A percentile compares a stretch with the other conserved stretches of the same genome.
These are phyloP conservation scores for Auricularia sp. DNA, from an alignment of 768 basidiomycete genomes.

Conservation along the genomic window DNA sequence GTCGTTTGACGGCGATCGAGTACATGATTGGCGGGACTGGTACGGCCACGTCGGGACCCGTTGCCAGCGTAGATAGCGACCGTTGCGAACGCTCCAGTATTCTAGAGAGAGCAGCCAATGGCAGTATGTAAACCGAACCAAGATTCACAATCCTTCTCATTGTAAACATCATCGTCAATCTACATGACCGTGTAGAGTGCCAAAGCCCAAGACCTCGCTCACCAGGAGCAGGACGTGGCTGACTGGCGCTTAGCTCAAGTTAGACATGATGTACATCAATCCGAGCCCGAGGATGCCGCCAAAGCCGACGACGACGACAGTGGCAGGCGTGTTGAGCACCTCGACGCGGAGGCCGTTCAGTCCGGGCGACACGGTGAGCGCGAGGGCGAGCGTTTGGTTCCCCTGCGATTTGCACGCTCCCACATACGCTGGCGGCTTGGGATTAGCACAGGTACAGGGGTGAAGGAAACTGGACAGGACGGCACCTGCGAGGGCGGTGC, in stretches of 20 bases:
- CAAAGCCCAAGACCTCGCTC: background rate
- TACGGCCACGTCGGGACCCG: background rate
- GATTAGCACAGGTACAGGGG: background rate
- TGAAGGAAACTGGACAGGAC: background rate
- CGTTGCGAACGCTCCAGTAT: too few relatives aligned
- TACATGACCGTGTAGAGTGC: background rate
- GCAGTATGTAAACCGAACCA: background rate
- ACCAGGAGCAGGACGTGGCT: background rate
- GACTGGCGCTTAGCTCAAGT: conserved; percentile 25
- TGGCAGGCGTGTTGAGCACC: conserved; percentile 34
- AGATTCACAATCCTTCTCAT: background rate
- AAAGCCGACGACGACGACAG: conserved; percentile 34
- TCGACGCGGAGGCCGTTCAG: conserved; percentile 56
- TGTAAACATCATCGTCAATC: background rate
- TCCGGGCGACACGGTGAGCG: conserved; percentile 34
- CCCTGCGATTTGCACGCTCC: conserved; percentile 37
- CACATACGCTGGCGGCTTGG: conserved; percentile 5
- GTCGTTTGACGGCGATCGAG: conserved; percentile 38
- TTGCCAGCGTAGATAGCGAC: background rate
- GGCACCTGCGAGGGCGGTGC: conserved; percentile 46
- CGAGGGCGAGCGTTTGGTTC: conserved; percentile 28
- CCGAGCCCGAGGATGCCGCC: conserved; percentile 40
- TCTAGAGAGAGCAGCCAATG: too few relatives aligned
- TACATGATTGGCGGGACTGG: background rate
- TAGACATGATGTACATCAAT: conserved; percentile 43